phyloP scores from a whole-genome alignment of 441 rosid species.

The Mallotus repandus region DNA sequence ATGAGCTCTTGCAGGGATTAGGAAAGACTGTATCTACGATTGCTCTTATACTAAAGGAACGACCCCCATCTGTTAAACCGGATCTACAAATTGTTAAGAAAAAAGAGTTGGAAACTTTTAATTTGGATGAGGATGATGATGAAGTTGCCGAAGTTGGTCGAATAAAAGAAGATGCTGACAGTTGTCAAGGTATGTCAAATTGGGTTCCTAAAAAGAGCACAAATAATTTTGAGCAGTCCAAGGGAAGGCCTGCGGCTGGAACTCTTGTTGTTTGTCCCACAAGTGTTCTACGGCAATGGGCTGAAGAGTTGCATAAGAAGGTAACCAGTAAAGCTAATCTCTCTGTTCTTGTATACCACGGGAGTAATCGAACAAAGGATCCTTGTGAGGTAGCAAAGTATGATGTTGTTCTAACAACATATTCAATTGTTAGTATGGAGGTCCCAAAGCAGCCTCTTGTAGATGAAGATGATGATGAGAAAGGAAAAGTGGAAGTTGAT shows the following conservation, averaged over 20 bases:
- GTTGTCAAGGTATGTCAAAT: slow-evolving; percentile 27
- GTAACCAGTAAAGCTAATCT: slow-evolving; percentile 65
- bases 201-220: slow-evolving; percentile 24
- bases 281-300: slow-evolving; percentile 98
- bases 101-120: slow-evolving; percentile 56
- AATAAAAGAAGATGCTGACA: slow-evolving; percentile 33
- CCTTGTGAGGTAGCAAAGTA: slow-evolving; percentile 71
- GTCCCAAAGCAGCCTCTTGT: slow-evolving; percentile 81
- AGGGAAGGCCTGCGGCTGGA: slow-evolving; percentile 91
- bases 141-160: slow-evolving; percentile 31
- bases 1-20: slow-evolving; percentile 64
- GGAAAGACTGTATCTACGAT: slow-evolving; percentile 96
- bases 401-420: slow-evolving; percentile 89
- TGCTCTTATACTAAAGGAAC: slow-evolving; percentile 89
- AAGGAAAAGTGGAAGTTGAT: slow-evolving; percentile 39
- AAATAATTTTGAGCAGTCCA: slow-evolving; percentile 36
- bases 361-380: slow-evolving; percentile 81
- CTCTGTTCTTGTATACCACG: slow-evolving; percentile 79
- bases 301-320: slow-evolving; percentile 78
- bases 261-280: slow-evolving; percentile 98
- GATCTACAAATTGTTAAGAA: slow-evolving; percentile 38
- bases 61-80: slow-evolving; percentile 49
- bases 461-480: slow-evolving; percentile 61
- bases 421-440: slow-evolving; percentile 92
- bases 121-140: slow-evolving; percentile 70